Evolutionary conservation across 805 yeast genomes (phyloP).

Genomic region (Wickerhamomyces ciferrii): DNA sequence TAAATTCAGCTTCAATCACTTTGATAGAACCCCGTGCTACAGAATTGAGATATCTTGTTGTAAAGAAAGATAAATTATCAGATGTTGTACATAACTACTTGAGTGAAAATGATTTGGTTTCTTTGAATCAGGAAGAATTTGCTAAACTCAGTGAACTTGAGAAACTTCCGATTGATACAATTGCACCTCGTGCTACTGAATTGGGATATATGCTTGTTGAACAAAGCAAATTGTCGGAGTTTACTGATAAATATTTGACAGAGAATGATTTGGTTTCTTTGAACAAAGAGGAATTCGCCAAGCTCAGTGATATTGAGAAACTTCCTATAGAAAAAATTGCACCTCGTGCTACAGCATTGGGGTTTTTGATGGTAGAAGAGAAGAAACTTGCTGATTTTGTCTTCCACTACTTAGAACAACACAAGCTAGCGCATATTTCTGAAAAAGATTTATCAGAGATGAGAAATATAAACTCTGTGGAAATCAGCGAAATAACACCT

Average conservation of each 20-base stretch:
- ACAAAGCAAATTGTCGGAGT: not conserved
- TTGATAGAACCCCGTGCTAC: too few relatives aligned
- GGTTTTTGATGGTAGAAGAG: not conserved
- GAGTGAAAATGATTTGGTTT: not conserved
- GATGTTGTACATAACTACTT: not conserved
- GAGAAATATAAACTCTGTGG: not conserved
- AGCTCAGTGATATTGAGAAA: slow-evolving; percentile 11
- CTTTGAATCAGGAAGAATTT: not conserved
- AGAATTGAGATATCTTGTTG: too few relatives aligned
- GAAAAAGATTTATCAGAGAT: slow-evolving; percentile 1
- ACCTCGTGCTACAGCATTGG: not conserved
- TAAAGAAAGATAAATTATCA: too few relatives aligned
- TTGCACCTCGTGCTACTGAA: not conserved
- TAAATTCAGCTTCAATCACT: too few relatives aligned
- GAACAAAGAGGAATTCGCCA: not conserved
- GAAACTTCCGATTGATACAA: not conserved
- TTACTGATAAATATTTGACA: not conserved
- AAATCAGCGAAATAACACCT: too few relatives aligned
- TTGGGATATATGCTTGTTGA: not conserved
- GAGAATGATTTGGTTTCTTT: not conserved
- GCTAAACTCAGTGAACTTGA: not conserved
- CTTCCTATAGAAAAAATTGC: not conserved
- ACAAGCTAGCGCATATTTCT: not conserved
- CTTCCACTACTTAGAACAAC: not conserved
- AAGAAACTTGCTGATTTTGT: not conserved